Base-by-base conservation (phyloP, 179 eudicot genomes). In the Silene noctiflora region DNA sequence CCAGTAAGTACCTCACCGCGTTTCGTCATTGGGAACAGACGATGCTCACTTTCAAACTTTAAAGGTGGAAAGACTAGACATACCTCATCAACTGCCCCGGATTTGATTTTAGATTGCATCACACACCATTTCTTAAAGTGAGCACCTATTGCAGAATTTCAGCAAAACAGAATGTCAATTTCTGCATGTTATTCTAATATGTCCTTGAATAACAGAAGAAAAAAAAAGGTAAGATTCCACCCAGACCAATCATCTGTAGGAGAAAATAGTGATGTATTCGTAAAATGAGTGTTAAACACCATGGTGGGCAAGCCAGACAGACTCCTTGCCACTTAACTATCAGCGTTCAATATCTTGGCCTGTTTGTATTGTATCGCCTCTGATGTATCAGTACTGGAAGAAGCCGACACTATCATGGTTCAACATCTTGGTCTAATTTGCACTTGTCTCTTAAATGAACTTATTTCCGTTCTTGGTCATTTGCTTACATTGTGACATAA, bases 71-170 rank as follows among this genome's bases (percentile, higher is more conserved):
- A 14, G 63, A 46, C 6, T 1, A 78, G 25, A 25, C 78, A 29
- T 85, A 91, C 98, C 95, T 90, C 98, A 12, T 82, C 86, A 22
- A 88, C 65, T 13, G 96, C 90, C 67, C 93, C 86, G 6, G 93
- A 76, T 74, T 85, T 91, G 2, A 93, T 86, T 78, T 90, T 93
- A 46, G 98, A 93, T 82, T 91, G 96, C 97, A 93, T 91, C 81
- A 93, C 82, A 75, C 97, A 91, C 98, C 98, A 93, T 81, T 93
- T 93, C 87, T 93, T 93, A 59, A 91, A 91, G 83, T 92, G 97
- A 72, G 86, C 97, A 85, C 98, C 98, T 94, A 85, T 71, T 73
- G 20, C n/a, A 76, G 27, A 44, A 3, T 27, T 22, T 19, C 60
- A 22, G 21, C 27, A 44, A 29, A 46, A 63, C 27, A 14, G 42